Evolutionary conservation across 2,329 filamentous ascomycete species (phyloP), one percentile per base, ranked within the genome.

Genomic region (Aspergillus sp.): DNA sequence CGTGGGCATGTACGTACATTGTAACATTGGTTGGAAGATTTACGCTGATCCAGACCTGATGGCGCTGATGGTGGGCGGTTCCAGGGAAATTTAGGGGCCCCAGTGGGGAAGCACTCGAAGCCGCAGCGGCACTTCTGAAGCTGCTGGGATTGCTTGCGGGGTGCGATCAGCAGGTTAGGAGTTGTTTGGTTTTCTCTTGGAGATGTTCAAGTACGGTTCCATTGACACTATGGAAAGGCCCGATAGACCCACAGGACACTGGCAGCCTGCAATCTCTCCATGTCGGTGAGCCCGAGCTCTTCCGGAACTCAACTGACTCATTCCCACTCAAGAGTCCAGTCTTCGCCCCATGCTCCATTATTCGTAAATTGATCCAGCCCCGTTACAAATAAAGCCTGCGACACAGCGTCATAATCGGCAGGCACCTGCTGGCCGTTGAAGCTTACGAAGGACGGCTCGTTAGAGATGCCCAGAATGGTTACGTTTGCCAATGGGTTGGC

Each of bases 401-500:
- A 79, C 1, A 73, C 75, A 15, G 66, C 59, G 66, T 85, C 77
- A 60, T 83, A 86, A 1, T 66, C 67, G 71, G 85, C 83, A 12
- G 64, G 64, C 9, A 89, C 63, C 1, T 61, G 56, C 33, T 70
- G 62, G 0, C 80, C 82, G 65, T 87, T 84, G 7, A 89, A 70
- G 21, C 71, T 74, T 2, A 90, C 82, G 0, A 64, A 69, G 3
- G 35, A 79, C 64, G 64, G 72, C 58, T 70, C 63, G n/a, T 64
- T 62, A 3, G 70, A 59, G 1, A 88, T 77, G 21, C 88, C 88
- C 60, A 90, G 62, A 45, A 91, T 70, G 0, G 85, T 89, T 39
- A 90, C 78, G 59, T 86, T 87, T 1, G 80, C 83, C 14, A 90
- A 75, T 0, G 80, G 71, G 64, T 86, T 88, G 0, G 67, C 72